A percentile compares a stretch with the other conserved stretches of the same genome.
These are phyloP conservation scores for Carex littledalei DNA, from an alignment of 176 grass and related monocot genomes.

Conservation along the genomic window DNA sequence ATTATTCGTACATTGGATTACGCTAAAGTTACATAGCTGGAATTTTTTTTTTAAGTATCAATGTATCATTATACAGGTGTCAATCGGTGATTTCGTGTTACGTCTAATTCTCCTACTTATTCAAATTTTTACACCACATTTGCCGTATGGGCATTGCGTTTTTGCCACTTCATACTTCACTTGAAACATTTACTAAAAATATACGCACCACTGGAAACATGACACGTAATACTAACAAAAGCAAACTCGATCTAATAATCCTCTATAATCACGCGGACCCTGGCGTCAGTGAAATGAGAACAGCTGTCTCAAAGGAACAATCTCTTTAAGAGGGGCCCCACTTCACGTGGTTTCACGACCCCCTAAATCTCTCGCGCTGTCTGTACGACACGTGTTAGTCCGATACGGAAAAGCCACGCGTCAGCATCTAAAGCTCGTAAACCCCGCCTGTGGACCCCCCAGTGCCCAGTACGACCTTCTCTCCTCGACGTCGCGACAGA, in stretches of 20 bases:
- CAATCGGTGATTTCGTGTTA: not conserved
- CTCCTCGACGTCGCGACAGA: slow-evolving; percentile 30
- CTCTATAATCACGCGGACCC: not conserved
- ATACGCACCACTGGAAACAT: not conserved
- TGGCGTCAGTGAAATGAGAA: not conserved
- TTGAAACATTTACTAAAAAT: not conserved
- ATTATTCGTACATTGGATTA: not conserved
- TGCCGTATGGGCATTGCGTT: not conserved
- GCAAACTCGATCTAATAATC: not conserved
- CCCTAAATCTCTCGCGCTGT: not conserved
- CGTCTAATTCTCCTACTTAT: not conserved
- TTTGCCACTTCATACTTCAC: not conserved
- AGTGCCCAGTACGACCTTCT: no score
- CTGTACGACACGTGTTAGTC: slow-evolving; percentile 18
- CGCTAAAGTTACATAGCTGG: not conserved
- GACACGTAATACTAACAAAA: not conserved
- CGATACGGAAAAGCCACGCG: not conserved
- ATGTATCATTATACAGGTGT: not conserved
- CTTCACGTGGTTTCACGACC: slow-evolving; percentile 31
- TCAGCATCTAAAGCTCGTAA: not conserved
- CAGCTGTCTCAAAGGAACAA: slow-evolving; percentile 6
- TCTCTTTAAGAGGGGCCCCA: not conserved
- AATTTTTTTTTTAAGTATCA: not conserved
- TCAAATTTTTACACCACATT: not conserved
- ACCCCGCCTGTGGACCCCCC: not conserved